These are phyloP conservation scores for Aspergillus steynii DNA, from an alignment of 495 filamentous ascomycete genomes.

Conservation along the genomic window DNA sequence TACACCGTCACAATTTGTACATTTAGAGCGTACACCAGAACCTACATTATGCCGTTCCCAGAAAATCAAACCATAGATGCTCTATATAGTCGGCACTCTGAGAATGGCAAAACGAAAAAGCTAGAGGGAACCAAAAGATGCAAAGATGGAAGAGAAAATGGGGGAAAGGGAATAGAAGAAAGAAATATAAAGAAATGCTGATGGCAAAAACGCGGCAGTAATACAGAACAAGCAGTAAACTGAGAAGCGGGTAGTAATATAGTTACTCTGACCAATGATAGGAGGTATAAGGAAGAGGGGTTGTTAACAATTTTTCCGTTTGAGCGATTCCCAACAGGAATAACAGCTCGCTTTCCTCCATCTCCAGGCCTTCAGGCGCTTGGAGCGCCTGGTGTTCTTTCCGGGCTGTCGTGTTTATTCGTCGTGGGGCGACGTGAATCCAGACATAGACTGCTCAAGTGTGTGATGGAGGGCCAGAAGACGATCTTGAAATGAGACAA, in stretches of 20 bases:
- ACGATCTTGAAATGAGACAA: conserved; percentile 17
- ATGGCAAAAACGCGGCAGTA: conserved; percentile 10
- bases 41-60: conserved; percentile 20
- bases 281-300: conserved; percentile 4
- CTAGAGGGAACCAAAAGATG: conserved; percentile 8
- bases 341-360: neutral
- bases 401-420: neutral
- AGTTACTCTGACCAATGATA: conserved; percentile 13
- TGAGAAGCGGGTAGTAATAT: conserved; percentile 3
- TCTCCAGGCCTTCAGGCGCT: conserved; percentile 3
- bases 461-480: conserved; percentile 15
- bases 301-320: conserved; percentile 9
- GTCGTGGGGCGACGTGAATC: conserved; percentile 13
- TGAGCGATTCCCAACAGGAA: neutral
- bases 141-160: conserved; percentile 9
- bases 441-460: conserved; percentile 15
- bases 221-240: conserved; percentile 19
- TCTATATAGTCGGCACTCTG: conserved; percentile 25
- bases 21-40: conserved; percentile 16
- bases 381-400: neutral
- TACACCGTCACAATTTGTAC: conserved; percentile 5
- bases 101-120: conserved; percentile 4
- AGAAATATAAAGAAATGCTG: conserved; percentile 4
- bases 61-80: conserved; percentile 24
- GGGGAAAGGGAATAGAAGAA: conserved; percentile 11